Base-by-base conservation (phyloP, 176 grass and related monocot genomes). In the Oryza coarctata region DNA sequence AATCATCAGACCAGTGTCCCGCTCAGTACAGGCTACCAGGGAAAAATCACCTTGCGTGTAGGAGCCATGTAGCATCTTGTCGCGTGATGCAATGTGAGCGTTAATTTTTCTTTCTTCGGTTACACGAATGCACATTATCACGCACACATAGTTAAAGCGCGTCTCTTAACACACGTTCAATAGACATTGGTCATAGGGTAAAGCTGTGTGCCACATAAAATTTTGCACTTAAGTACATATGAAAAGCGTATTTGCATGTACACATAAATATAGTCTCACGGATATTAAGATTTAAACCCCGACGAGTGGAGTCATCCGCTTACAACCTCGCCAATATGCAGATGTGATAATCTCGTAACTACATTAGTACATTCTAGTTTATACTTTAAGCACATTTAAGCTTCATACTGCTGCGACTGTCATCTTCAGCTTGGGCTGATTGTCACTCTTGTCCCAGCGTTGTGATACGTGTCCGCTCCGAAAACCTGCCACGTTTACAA, bases 41-140 rank as follows among this genome's bases (percentile, higher is more conserved):
- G 44, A 80, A 80, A 68, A 50, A 62, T 64, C 11, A 26, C 44
- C 65, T 80, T 80, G 78, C 78, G 78, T 80, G 78, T 20, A 61
- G 9, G 18, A 61, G 49, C 10, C 7, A 18, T 20, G 11, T 30
- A 14, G 67, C 67, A 60, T 22, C 47, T 13, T 13, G 22, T 25
- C 1, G 0, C 11, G 20, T 60, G 55, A 60, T 60, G 18, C 52
- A 57, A 57, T 57, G 52, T 20, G 52, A 57, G 18, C 47, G 52
- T n/a, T 52, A 52, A 11, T 60, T 60, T 60, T 23, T 2, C 22
- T 58, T 58, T 58, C n/a, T 23, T 58, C 0, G n/a, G n/a, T 60
- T 25, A 60, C 9, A 60, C 0, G n/a, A 3, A 1, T 60, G 22
- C 9, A 25, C 8, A 25, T 60, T 9, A 60, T 25, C 20, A 25